Base-by-base conservation (phyloP, 2,329 filamentous ascomycete genomes). In the Botrytis pseudocinerea region DNA sequence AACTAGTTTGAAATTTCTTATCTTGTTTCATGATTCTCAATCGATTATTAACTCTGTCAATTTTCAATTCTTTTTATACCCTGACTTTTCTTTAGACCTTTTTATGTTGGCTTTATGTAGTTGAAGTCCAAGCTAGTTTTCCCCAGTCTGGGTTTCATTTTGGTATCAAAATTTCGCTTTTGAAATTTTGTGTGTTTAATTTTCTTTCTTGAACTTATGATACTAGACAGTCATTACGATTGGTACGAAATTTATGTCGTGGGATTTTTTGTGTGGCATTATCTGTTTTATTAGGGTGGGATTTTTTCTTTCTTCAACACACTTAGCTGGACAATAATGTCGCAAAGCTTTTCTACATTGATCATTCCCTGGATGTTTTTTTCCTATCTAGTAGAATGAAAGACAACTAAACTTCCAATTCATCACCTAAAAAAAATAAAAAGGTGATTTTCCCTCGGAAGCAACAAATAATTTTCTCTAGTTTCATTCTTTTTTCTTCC, bases 311-410 rank as follows among this genome's bases (percentile, higher is more conserved):
- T 14, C 0, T 51, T 6, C 10, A 14, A 51, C n/a, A 14, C 2
- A n/a, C 22, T 51, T 5, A 51, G 22, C 4, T 14, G 6, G 48
- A 51, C 25, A 12, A 51, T 10, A 51, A 14, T n/a, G 4, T 5
- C 25, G 1, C 48, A n/a, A n/a, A 25, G 2, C 1, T 12, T n/a
- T 51, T n/a, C 25, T 12, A 14, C 10, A n/a, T n/a, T 51, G 46
- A n/a, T n/a, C 1, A 14, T n/a, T n/a, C 1, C 25, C 1, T 14
- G 4, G 4, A 25, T 1, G 5, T 2, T 4, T n/a, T 51, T 2
- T 51, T 14, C 0, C 25, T n/a, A 0, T 54, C 0, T 16, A 8
- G 48, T 7, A 48, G 20, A 48, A 9, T 10, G 8, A 48, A 48
- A 22, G 20, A 10, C 8, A 10, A 4, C 46, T 22, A 3, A 10